Conservation (phyloP, 2,329 filamentous ascomycete species). For the Ampelomyces quisqualis region DNA sequence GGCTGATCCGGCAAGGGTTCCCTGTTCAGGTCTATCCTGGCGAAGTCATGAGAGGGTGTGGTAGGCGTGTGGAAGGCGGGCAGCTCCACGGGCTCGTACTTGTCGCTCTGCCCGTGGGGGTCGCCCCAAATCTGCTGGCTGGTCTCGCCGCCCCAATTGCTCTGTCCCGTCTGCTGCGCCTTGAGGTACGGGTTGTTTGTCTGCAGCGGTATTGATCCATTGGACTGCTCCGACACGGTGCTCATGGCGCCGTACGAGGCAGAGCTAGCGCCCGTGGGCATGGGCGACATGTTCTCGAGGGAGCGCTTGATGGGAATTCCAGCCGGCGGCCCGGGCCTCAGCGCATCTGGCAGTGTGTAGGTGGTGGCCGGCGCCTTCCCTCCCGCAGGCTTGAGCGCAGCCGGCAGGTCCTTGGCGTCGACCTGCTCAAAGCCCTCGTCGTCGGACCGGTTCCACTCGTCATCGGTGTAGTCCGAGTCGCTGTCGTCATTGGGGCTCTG, state of each 20-base stretch:
- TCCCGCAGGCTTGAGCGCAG: conserved; percentile 39
- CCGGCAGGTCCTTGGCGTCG: conserved; percentile 36
- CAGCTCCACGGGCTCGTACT: conserved; percentile 44
- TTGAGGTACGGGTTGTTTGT: conserved; percentile 50
- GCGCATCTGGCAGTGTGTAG: conserved; percentile 29
- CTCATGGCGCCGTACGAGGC: conserved; percentile 34
- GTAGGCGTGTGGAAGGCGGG: conserved; percentile 46
- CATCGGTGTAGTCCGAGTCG: conserved; percentile 35
- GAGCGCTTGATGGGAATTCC: conserved; percentile 36
- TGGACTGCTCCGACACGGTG: conserved; percentile 31
- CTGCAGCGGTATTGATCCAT: conserved; percentile 35
- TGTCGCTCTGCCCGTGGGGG: conserved; percentile 24
- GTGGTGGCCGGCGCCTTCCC: conserved; percentile 28
- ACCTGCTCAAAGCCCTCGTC: conserved; percentile 38
- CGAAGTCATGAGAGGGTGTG: conserved; percentile 42
- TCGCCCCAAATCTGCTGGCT: conserved; percentile 46
- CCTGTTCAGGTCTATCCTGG: conserved; percentile 39
- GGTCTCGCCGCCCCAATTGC: conserved; percentile 39
- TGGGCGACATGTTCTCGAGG: conserved; percentile 30
- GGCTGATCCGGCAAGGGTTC: conserved; percentile 25
- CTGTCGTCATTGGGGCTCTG: conserved; percentile 24
- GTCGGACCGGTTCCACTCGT: conserved; percentile 41
- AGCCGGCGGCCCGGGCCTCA: conserved; percentile 35
- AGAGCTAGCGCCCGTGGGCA: conserved; percentile 32
- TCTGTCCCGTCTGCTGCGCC: conserved; percentile 43